phyloP scores from a whole-genome alignment of 2,329 filamentous ascomycete species.

The Chaetothyriales sp. region DNA sequence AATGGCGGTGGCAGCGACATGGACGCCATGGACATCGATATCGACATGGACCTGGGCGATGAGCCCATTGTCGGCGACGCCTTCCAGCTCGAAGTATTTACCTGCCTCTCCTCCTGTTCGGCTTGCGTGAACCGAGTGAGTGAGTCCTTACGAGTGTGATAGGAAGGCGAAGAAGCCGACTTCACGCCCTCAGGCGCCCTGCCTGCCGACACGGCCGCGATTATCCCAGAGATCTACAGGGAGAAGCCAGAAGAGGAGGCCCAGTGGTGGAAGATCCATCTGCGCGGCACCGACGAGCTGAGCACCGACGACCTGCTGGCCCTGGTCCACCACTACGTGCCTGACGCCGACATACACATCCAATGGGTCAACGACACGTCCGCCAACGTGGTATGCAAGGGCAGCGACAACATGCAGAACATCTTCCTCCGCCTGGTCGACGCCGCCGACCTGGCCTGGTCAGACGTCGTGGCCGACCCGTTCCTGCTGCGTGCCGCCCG shows the following conservation, averaged over 20 bases:
- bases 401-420: conserved; percentile 36
- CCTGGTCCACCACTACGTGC: conserved; percentile 56
- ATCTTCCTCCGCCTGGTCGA: conserved; percentile 38
- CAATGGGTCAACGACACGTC: conserved; percentile 95
- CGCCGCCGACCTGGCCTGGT: conserved; percentile 19
- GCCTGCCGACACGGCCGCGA: conserved; percentile 5
- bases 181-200: conserved; percentile 11
- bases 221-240: conserved; percentile 17
- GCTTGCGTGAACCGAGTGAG: background rate
- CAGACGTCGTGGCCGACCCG: conserved; percentile 35
- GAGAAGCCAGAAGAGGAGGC: conserved; percentile 16
- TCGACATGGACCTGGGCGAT: conserved; percentile 18
- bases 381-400: conserved; percentile 67
- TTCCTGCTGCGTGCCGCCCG: conserved; percentile 57
- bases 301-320: conserved; percentile 64
- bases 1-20: background rate
- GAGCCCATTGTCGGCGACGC: conserved; percentile 13
- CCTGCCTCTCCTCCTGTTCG: background rate
- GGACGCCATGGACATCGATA: conserved; percentile 18
- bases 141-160: background rate
- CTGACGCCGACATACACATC: conserved; percentile 42
- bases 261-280: conserved; percentile 52
- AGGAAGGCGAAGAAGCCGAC: conserved; percentile 18
- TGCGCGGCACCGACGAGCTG: conserved; percentile 68
- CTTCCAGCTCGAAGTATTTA: conserved; percentile 16